These are phyloP conservation scores for Trichoderma citrinoviride DNA, from an alignment of 2,329 filamentous ascomycete species.

Conservation along the genomic window DNA sequence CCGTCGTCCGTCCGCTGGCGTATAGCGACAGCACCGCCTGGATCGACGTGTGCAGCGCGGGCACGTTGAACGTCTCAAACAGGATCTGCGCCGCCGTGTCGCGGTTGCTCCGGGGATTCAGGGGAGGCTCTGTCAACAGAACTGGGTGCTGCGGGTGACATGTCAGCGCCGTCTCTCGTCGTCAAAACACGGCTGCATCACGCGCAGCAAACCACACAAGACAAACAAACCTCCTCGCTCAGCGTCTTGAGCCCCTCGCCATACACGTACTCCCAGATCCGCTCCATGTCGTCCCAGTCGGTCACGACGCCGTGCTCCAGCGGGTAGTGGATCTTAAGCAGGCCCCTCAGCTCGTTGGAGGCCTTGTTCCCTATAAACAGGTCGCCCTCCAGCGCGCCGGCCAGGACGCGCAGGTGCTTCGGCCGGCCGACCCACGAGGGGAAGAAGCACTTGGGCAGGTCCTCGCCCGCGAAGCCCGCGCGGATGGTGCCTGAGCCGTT, in stretches of 20 bases:
- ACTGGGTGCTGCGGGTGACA: conserved; percentile 74
- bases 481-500: conserved; percentile 98
- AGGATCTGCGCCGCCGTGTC: conserved; percentile 96
- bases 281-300: conserved; percentile 99
- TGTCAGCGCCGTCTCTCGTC: conserved; percentile 18
- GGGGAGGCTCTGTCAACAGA: conserved; percentile 88
- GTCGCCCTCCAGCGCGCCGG: conserved; percentile 94
- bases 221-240: conserved; percentile 75
- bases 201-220: neutral
- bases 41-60: conserved; percentile 92
- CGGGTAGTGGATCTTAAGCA: conserved; percentile 94
- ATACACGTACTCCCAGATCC: conserved; percentile 98
- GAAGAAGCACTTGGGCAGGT: conserved; percentile 94
- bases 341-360: conserved; percentile 82
- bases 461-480: conserved; percentile 93
- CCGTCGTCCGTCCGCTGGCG: conserved; percentile 91
- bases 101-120: conserved; percentile 93
- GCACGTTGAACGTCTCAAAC: conserved; percentile 98
- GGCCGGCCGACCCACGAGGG: conserved; percentile 95
- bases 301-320: conserved; percentile 98
- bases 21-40: conserved; percentile 96
- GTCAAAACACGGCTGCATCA: neutral
- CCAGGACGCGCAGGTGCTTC: conserved; percentile 90
- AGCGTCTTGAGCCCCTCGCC: conserved; percentile 93
- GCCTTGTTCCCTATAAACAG: conserved; percentile 91